These are phyloP conservation scores for Ogataea pignaliae DNA, from an alignment of 805 yeast species.

Conservation along the genomic window DNA sequence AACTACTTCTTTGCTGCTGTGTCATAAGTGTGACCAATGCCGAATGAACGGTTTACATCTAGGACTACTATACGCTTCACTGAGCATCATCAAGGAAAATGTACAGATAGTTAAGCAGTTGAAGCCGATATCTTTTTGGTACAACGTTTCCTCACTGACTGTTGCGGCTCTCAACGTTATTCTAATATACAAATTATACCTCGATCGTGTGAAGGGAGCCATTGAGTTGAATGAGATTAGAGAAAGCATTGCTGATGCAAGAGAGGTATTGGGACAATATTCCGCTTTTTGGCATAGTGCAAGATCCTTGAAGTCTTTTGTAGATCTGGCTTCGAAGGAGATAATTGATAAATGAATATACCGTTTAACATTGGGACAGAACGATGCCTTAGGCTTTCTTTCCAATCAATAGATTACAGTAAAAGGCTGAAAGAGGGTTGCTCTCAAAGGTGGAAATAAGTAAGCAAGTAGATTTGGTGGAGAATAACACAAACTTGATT, in stretches of 20 bases:
- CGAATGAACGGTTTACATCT: background rate
- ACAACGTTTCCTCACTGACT: conserved; percentile 3
- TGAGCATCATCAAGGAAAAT: conserved; percentile 1
- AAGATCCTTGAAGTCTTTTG: background rate
- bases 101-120: background rate
- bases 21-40: conserved; percentile 12
- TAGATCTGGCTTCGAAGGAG: background rate
- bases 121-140: conserved; percentile 7
- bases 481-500: too few species aligned
- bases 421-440: too few species aligned
- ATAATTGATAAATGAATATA: too few species aligned
- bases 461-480: too few species aligned
- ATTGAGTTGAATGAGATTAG: background rate
- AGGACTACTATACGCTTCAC: conserved; percentile 2
- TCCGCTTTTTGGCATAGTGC: background rate
- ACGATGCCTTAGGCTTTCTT: too few species aligned
- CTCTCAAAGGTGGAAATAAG: too few species aligned
- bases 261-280: conserved; percentile 4
- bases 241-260: conserved; percentile 3
- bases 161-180: conserved; percentile 6
- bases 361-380: too few species aligned
- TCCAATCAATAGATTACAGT: too few species aligned
- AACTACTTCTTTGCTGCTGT: conserved; percentile 9
- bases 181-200: background rate
- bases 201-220: background rate